These are phyloP conservation scores for Xerocomellus amylosporus DNA, from an alignment of 768 basidiomycete species.

Conservation along the genomic window DNA sequence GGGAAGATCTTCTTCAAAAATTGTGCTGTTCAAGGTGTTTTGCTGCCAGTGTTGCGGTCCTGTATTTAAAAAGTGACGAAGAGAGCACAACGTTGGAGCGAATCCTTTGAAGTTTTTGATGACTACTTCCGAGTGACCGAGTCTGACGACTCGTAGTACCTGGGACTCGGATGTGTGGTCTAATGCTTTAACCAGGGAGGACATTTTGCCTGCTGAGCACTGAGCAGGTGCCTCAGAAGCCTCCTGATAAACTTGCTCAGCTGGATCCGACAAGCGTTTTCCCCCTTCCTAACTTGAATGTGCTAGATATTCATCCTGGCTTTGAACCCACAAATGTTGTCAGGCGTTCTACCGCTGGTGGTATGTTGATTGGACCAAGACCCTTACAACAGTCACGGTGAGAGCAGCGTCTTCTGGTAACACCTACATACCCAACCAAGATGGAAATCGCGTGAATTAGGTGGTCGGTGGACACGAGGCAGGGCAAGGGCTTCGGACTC, in stretches of 20 bases:
- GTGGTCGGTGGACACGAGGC: constrained; percentile 17
- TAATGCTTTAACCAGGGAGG: background rate
- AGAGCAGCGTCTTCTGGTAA: background rate
- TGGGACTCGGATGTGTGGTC: too few relatives aligned
- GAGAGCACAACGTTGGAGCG: too few relatives aligned
- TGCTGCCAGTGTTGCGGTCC: too few relatives aligned
- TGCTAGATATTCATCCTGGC: background rate
- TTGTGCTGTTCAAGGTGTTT: too few relatives aligned
- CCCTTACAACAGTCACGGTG: too few relatives aligned
- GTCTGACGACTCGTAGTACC: too few relatives aligned
- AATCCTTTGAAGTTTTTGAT: too few relatives aligned
- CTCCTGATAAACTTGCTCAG: background rate
- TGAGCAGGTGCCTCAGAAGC: background rate
- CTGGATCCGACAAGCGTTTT: background rate
- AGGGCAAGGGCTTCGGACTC: constrained; percentile 1
- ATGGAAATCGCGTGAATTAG: constrained; percentile 15
- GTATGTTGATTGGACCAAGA: background rate
- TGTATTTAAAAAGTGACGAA: background rate
- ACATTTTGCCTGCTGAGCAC: background rate
- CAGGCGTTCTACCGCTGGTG: background rate
- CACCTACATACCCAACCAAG: background rate
- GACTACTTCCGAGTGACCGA: too few relatives aligned
- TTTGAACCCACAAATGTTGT: background rate
- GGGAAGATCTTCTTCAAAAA: background rate
- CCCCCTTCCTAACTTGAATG: background rate